phyloP scores from a whole-genome alignment of 768 basidiomycete species.

The Xerocomus brunneocitrinus region DNA sequence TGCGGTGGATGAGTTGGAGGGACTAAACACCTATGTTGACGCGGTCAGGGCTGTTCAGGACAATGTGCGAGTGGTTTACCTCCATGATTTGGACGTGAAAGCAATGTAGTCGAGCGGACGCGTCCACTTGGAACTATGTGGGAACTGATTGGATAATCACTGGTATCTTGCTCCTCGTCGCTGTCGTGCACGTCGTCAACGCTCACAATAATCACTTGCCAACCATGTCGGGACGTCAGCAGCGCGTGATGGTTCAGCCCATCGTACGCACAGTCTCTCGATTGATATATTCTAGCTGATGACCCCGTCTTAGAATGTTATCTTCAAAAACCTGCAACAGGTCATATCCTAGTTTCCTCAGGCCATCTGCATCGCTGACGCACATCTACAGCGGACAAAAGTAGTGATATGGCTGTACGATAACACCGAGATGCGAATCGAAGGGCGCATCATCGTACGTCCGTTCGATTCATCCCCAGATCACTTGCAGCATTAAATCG shows the following conservation, averaged over 20 bases:
- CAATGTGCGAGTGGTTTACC: conserved; percentile 11
- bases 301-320: conserved; percentile 66
- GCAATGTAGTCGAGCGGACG: conserved; percentile 8
- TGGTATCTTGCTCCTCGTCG: background rate
- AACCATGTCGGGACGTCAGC: conserved; percentile 88
- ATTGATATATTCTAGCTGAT: conserved; percentile 3
- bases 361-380: conserved; percentile 8
- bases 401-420: conserved; percentile 96
- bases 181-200: background rate
- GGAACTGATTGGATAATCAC: conserved; percentile 21
- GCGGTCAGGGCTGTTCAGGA: conserved; percentile 6
- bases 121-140: conserved; percentile 19
- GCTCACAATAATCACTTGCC: conserved; percentile 3
- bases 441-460: conserved; percentile 93
- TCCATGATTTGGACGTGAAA: conserved; percentile 27
- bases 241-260: conserved; percentile 99
- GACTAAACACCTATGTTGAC: conserved; percentile 54
- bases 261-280: conserved; percentile 60
- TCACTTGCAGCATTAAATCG: conserved; percentile 38
- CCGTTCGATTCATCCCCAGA: conserved; percentile 18
- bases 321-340: conserved; percentile 96
- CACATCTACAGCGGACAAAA: conserved; percentile 59
- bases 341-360: conserved; percentile 31
- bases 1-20: conserved; percentile 89
- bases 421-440: conserved; percentile 94